Conservation (phyloP, 2,329 filamentous ascomycete species). For the Tolypocladium pustulatum region DNA sequence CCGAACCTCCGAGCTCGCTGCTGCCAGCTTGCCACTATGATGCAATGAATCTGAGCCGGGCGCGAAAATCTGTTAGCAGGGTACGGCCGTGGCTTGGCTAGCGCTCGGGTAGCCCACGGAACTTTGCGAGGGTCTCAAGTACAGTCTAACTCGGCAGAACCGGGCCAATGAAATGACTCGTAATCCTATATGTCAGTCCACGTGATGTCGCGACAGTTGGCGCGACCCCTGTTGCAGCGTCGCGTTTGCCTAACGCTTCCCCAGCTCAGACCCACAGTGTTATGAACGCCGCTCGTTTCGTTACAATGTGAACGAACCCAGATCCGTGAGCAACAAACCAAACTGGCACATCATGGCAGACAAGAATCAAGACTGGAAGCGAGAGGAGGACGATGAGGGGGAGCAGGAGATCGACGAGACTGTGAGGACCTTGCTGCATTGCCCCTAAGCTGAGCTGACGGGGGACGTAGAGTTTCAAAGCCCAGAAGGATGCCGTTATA, state of each 20-base stretch:
- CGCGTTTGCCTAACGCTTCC: slow-evolving; percentile 22
- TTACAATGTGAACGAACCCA: neutral
- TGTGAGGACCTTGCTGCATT: slow-evolving; percentile 25
- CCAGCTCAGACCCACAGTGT: slow-evolving; percentile 3
- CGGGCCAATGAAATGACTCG: slow-evolving; percentile 15
- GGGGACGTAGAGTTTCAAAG: slow-evolving; percentile 63
- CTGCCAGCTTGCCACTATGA: slow-evolving; percentile 2
- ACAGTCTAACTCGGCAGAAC: neutral
- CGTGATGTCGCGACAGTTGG: slow-evolving; percentile 19
- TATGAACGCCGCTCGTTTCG: neutral
- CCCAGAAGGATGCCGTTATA: slow-evolving; percentile 93
- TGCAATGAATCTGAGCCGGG: neutral
- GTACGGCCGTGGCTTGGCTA: neutral
- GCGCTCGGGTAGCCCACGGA: neutral
- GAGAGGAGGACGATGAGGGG: slow-evolving; percentile 56
- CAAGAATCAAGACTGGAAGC: slow-evolving; percentile 30
- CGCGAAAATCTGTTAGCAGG: neutral
- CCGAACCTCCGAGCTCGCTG: neutral
- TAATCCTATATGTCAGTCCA: slow-evolving; percentile 11
- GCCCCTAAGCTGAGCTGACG: neutral
- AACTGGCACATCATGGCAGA: slow-evolving; percentile 18
- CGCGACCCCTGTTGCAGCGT: slow-evolving; percentile 11
- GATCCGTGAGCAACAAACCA: slow-evolving; percentile 1
- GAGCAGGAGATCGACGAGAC: slow-evolving; percentile 49
- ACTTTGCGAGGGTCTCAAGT: neutral